Base-by-base conservation (phyloP, 1,284 basidiomycete genomes). In the Ganoderma boninense region DNA sequence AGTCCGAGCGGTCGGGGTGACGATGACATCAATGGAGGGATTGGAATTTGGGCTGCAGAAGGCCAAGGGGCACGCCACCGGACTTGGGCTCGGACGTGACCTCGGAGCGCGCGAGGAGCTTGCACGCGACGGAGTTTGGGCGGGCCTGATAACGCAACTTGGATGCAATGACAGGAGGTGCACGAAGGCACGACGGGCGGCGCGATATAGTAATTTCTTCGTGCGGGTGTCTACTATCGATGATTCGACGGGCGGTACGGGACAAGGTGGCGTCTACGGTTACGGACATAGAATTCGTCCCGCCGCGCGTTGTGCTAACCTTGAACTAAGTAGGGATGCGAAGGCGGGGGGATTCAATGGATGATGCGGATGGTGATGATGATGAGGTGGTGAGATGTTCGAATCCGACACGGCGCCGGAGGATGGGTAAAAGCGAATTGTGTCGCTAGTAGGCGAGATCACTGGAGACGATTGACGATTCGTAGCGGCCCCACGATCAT, bases 61-160 rank as follows among this genome's bases (percentile, higher is more conserved):
- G 46, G 38, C 38, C 20, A 26, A 26, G 49, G 49, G 49, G 23
- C 49, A 52, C 49, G 49, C 49, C 49, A 52, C 8, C 54, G 54
- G 54, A 32, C 29, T 35, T 6, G 29, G 54, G 18, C 26, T 43
- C 60, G 40, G 60, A 42, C 40, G 18, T 11, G n/a, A 3, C 10
- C 59, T 61, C 60, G 60, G 60, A 62, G 60, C 60, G 42, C 60
- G 60, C 60, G 40, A n/a, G 8, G 38, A 42, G 16, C 6, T 23
- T 14, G 40, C 26, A 13, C 26, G 18, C 4, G 16, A 57, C 10
- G 54, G 54, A 20, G 29, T 20, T 35, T 57, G 54, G 54, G n/a
- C 2, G 54, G 54, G 7, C 32, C 5, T 57, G 29, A 52, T 52
- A 13, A 26, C 49, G 10, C 38, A 38, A 38, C 38, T 52, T 26